These are phyloP conservation scores for Colletotrichum agaves DNA, from an alignment of 2,329 filamentous ascomycete genomes.

Conservation along the genomic window DNA sequence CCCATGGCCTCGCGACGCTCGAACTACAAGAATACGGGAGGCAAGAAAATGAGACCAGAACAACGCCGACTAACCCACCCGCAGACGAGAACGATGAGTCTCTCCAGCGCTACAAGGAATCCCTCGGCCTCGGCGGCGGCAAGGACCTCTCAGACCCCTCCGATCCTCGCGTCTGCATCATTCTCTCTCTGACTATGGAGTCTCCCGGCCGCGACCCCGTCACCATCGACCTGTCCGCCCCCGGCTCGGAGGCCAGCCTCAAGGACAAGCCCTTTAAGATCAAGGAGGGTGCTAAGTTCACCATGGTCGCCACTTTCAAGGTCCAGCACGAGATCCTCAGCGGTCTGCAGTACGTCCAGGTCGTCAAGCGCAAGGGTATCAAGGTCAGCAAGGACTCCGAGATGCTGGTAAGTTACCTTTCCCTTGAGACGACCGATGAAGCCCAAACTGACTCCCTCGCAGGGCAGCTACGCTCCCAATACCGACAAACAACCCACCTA, in stretches of 20 bases:
- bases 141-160: constrained; percentile 78
- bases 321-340: constrained; percentile 97
- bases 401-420: constrained; percentile 83
- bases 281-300: constrained; percentile 94
- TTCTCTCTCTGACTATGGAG: constrained; percentile 89
- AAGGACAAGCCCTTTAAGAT: constrained; percentile 96
- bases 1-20: constrained; percentile 3
- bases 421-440: background rate
- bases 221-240: constrained; percentile 83
- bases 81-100: constrained; percentile 84
- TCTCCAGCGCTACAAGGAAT: constrained; percentile 97
- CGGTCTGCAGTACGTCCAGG: constrained; percentile 94
- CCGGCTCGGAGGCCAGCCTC: constrained; percentile 79
- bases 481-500: constrained; percentile 88
- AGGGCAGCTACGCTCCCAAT: constrained; percentile 94
- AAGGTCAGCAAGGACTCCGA: constrained; percentile 92
- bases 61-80: constrained; percentile 18
- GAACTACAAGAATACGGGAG: background rate
- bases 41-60: constrained; percentile 11
- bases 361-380: constrained; percentile 90
- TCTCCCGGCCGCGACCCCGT: constrained; percentile 85
- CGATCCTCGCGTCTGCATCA: constrained; percentile 92
- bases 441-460: constrained; percentile 39
- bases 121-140: constrained; percentile 84
- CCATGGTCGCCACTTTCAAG: constrained; percentile 93